Conservation (phyloP, 2,329 filamentous ascomycete genomes). For the Neofusicoccum kwambonambiense region DNA sequence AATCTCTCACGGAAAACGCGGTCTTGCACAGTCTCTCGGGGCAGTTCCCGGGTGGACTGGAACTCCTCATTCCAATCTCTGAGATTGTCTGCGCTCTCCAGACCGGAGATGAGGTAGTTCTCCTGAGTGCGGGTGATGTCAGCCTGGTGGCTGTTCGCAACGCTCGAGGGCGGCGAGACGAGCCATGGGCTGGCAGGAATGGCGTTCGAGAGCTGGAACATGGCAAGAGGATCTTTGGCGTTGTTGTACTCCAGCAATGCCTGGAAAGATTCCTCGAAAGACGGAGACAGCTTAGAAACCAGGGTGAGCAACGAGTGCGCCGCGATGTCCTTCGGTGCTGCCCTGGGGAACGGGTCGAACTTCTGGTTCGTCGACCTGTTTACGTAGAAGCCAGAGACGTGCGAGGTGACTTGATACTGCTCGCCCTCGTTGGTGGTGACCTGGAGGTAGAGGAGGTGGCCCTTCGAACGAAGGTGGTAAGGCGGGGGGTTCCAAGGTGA, state of each 20-base stretch:
- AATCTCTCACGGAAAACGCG: slow-evolving; percentile 92
- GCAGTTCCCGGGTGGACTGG: slow-evolving; percentile 91
- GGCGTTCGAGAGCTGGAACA: slow-evolving; percentile 93
- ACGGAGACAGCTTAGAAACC: slow-evolving; percentile 75
- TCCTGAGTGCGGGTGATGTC: slow-evolving; percentile 91
- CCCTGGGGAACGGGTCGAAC: slow-evolving; percentile 84
- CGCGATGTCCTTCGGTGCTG: slow-evolving; percentile 71
- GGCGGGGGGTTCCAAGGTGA: slow-evolving; percentile 97
- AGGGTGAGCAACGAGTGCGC: slow-evolving; percentile 86
- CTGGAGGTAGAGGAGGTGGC: slow-evolving; percentile 87
- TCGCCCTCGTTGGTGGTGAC: slow-evolving; percentile 92
- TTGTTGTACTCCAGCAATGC: slow-evolving; percentile 82
- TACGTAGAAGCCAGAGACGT: slow-evolving; percentile 93
- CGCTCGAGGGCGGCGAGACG: slow-evolving; percentile 67
- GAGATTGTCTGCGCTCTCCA: slow-evolving; percentile 90
- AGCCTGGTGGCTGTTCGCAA: slow-evolving; percentile 68
- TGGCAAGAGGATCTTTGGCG: slow-evolving; percentile 81
- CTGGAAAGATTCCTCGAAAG: slow-evolving; percentile 74
- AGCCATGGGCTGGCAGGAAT: slow-evolving; percentile 92
- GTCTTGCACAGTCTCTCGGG: slow-evolving; percentile 90
- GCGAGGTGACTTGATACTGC: slow-evolving; percentile 87
- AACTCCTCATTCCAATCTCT: slow-evolving; percentile 99
- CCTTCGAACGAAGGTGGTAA: slow-evolving; percentile 83
- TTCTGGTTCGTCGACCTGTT: slow-evolving; percentile 95
- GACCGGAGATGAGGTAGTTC: slow-evolving; percentile 82